phyloP scores from a whole-genome alignment of 306 rosid genomes.

The Pyrus pyrifolia region DNA sequence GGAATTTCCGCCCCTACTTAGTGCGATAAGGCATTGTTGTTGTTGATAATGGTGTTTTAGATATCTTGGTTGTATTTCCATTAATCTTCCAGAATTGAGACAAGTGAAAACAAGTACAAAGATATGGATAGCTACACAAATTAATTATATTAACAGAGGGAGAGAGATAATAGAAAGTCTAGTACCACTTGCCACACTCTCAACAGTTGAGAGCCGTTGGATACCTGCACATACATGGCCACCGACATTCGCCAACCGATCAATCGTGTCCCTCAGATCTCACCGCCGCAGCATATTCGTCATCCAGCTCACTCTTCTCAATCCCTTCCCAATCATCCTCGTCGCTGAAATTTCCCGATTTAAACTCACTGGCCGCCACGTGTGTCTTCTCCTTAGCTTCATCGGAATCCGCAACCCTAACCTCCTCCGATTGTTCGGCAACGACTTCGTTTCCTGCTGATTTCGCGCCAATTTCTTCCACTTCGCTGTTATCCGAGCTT shows the following conservation, averaged over 20 bases:
- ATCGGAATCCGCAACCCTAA: not conserved
- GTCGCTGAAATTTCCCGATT: conserved; percentile 19
- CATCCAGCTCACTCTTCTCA: conserved; percentile 66
- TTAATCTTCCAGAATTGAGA: not conserved
- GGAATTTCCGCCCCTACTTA: not conserved
- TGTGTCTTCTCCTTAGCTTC: not conserved
- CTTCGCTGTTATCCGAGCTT: not conserved
- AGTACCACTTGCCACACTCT: conserved; percentile 66
- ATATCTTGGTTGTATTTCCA: not conserved
- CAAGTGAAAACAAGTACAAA: conserved; percentile 16
- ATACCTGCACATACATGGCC: conserved; percentile 35
- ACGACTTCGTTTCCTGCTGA: conserved; percentile 14
- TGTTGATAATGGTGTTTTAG: not conserved
- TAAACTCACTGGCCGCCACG: not conserved
- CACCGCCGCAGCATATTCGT: conserved; percentile 42
- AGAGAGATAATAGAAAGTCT: conserved; percentile 1
- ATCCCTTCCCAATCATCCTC: conserved; percentile 91
- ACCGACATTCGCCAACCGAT: conserved; percentile 13
- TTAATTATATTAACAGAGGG: conserved; percentile 3
- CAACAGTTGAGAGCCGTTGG: conserved; percentile 45
- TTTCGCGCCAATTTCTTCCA: conserved; percentile 4
- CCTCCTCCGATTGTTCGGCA: conserved; percentile 2
- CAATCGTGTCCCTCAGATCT: conserved; percentile 29
- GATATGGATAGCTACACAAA: conserved; percentile 8
- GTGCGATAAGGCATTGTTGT: too few species aligned